phyloP scores from a whole-genome alignment of 768 basidiomycete species.

The Lanmaoa pseudosensibilis region DNA sequence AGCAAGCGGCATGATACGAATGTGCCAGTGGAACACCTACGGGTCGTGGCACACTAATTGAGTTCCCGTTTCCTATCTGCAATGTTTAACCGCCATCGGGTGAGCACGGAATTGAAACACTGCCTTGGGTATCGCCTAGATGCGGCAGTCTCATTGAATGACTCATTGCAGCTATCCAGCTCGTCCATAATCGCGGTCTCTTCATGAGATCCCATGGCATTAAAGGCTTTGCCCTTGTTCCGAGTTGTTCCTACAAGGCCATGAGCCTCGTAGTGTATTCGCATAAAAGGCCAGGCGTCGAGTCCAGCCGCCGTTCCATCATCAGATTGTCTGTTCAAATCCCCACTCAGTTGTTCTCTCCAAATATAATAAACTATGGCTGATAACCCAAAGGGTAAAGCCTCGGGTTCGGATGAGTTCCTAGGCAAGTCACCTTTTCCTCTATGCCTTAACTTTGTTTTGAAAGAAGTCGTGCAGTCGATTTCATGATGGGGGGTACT shows the following conservation, averaged over 20 bases:
- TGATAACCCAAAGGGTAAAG: not conserved
- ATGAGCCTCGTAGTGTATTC: not conserved
- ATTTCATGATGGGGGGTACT: constrained; percentile 40
- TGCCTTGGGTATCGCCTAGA: not conserved
- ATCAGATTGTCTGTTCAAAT: not conserved
- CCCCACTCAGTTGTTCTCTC: constrained; percentile 21
- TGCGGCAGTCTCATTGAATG: not conserved
- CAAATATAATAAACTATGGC: constrained; percentile 2
- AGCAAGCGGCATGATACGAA: too few relatives aligned
- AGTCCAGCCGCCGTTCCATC: not conserved
- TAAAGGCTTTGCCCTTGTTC: not conserved
- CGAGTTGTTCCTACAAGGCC: constrained; percentile 22
- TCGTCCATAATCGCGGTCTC: not conserved
- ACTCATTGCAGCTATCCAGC: not conserved
- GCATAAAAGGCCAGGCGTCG: constrained; percentile 4
- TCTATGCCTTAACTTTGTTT: not conserved
- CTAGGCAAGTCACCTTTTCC: constrained; percentile 9
- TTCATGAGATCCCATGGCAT: too few relatives aligned
- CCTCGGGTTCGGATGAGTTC: constrained; percentile 15
- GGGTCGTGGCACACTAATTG: too few relatives aligned
- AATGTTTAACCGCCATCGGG: constrained; percentile 2
- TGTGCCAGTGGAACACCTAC: too few relatives aligned
- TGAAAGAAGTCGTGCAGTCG: constrained; percentile 24
- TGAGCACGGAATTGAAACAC: not conserved
- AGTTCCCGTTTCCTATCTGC: not conserved